Percentiles rank a stretch among this genome's conserved stretches.
Conservation (phyloP, 495 filamentous ascomycete species). For the Daldinia loculata region DNA sequence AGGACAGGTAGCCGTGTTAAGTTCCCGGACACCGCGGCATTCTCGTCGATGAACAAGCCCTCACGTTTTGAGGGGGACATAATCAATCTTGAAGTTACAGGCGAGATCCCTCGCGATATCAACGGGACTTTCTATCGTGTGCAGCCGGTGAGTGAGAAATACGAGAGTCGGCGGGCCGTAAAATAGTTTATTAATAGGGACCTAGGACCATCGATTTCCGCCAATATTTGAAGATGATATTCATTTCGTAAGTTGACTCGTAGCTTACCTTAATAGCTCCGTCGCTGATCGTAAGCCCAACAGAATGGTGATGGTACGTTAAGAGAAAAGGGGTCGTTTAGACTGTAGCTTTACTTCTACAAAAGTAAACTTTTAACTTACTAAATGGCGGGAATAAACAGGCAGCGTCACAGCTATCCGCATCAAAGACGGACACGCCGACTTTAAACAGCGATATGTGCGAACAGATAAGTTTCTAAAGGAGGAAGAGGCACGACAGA, state of each 20-base stretch:
- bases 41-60: slow-evolving; percentile 59
- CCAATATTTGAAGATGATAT: slow-evolving; percentile 63
- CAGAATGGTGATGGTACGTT: slow-evolving; percentile 46
- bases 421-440: slow-evolving; percentile 58
- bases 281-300: not conserved
- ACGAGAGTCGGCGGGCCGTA: not conserved
- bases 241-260: slow-evolving; percentile 48
- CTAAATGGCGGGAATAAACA: not conserved
- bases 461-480: slow-evolving; percentile 58
- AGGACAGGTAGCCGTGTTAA: slow-evolving; percentile 51
- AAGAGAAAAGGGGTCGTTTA: not conserved
- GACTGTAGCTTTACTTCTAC: not conserved
- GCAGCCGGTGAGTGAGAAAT: slow-evolving; percentile 49
- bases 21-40: slow-evolving; percentile 58
- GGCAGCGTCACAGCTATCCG: slow-evolving; percentile 62
- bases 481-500: slow-evolving; percentile 52
- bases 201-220: slow-evolving; percentile 57
- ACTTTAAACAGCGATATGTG: slow-evolving; percentile 63
- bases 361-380: not conserved
- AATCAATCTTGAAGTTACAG: slow-evolving; percentile 58
- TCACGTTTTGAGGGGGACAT: slow-evolving; percentile 59
- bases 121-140: slow-evolving; percentile 64
- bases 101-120: slow-evolving; percentile 59
- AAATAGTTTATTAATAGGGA: not conserved
- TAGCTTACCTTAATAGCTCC: not conserved